Evolutionary conservation across 2,329 filamentous ascomycete genomes (phyloP), one percentile per base, ranked within the genome.

Genomic region (Cucurbitaria berberidis): DNA sequence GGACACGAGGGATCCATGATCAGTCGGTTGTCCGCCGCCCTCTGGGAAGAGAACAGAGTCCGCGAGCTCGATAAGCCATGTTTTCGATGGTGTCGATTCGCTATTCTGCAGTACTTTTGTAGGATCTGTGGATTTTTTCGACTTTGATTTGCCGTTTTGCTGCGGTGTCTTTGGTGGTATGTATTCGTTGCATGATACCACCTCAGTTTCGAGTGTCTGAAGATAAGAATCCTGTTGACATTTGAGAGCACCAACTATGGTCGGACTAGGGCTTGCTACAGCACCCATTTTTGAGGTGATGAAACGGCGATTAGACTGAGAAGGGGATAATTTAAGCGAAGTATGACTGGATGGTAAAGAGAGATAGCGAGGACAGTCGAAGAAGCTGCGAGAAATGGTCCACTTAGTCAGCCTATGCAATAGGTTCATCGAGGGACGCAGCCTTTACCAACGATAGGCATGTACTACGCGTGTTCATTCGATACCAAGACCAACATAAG

Each of bases 181-280:
- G 36, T 65, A 71, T 47, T 73, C 69, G 3, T 55, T 57, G 48
- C 70, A 73, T 7, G 69, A 70, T 9, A 73, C 60, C 1, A 73
- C 70, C 50, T 66, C 53, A 3, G 70, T 72, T 22, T 70, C 62
- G 29, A 73, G 59, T 7, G 49, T 62, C 35, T 65, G 59, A 16
- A 70, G 61, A 51, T 73, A 73, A 44, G 69, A 71, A 30, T 73
- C 57, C 47, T 66, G 69, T 26, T 73, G 70, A 39, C 69, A 73
- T 41, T 57, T 61, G 13, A 72, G 50, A 39, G 70, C 67, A 40
- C 70, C 70, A 2, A 73, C 70, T 26, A 73, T 62, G 41, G 51
- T 59, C 1, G 69, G 66, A 10, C 48, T 48, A 4, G 60, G 44
- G 15, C 42, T 47, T 30, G 55, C 43, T 15, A 59, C 44, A 1